These are phyloP conservation scores for Neophaeococcomyces mojaviensis DNA, from an alignment of 2,329 filamentous ascomycete genomes.

Conservation along the genomic window DNA sequence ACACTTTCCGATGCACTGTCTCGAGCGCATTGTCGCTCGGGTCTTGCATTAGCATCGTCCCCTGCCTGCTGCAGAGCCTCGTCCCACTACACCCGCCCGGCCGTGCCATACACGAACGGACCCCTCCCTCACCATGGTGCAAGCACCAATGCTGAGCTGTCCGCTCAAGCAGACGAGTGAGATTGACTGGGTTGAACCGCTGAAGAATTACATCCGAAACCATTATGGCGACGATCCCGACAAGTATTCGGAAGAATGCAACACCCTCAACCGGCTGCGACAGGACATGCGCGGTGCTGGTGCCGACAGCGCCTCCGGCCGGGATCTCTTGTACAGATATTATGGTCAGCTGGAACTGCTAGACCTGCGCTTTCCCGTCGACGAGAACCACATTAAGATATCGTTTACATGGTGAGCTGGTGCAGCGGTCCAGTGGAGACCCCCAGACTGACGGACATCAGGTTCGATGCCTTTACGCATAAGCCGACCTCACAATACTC, in stretches of 20 bases:
- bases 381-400: constrained; percentile 99
- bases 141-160: constrained; percentile 90
- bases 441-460: constrained; percentile 32
- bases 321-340: constrained; percentile 92
- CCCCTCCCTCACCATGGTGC: constrained; percentile 52
- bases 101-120: not conserved
- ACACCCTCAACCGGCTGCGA: constrained; percentile 82
- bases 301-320: constrained; percentile 87
- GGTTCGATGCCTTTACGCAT: constrained; percentile 99
- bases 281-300: constrained; percentile 98
- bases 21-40: constrained; percentile 1
- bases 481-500: constrained; percentile 97
- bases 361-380: constrained; percentile 89
- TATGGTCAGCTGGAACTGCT: constrained; percentile 94
- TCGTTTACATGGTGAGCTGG: constrained; percentile 81
- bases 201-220: constrained; percentile 87
- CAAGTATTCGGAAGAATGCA: constrained; percentile 90
- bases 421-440: not conserved
- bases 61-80: not conserved
- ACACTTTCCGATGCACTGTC: not conserved
- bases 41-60: not conserved
- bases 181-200: constrained; percentile 90
- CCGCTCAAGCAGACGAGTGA: constrained; percentile 92
- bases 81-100: not conserved
- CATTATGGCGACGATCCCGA: constrained; percentile 97